Conservation (phyloP, 2,329 filamentous ascomycete species). For the Hortaea sp. region DNA sequence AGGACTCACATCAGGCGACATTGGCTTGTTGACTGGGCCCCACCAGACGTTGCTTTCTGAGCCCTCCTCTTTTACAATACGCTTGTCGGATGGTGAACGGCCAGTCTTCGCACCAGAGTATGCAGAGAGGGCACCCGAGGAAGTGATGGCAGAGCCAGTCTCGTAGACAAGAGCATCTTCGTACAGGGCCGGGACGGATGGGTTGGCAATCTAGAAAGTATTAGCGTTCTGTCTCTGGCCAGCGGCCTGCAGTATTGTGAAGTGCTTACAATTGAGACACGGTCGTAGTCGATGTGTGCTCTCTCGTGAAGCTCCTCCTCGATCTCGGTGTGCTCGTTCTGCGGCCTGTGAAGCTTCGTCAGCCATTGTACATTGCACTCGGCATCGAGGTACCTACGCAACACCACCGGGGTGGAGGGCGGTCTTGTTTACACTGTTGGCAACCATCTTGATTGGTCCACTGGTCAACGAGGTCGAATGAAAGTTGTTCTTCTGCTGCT, state of each 20-base stretch:
- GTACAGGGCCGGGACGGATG: constrained; percentile 89
- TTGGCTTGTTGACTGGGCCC: constrained; percentile 99
- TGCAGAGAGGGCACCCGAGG: constrained; percentile 85
- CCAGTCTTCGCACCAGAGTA: constrained; percentile 98
- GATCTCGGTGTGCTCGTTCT: constrained; percentile 85
- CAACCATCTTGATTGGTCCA: constrained; percentile 29
- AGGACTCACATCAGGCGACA: constrained; percentile 80
- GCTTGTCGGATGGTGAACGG: constrained; percentile 92
- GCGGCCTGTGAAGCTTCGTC: constrained; percentile 47
- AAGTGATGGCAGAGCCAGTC: constrained; percentile 64
- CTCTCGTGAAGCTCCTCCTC: constrained; percentile 96
- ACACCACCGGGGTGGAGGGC: constrained; percentile 84
- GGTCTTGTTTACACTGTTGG: constrained; percentile 71
- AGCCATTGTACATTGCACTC: constrained; percentile 2
- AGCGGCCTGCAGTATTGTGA: constrained; percentile 6
- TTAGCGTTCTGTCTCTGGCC: neutral
- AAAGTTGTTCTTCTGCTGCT: constrained; percentile 49
- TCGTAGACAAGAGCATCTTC: constrained; percentile 99
- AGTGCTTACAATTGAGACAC: constrained; percentile 79
- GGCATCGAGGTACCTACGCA: constrained; percentile 53
- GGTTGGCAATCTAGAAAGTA: constrained; percentile 61
- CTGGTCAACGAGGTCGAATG: constrained; percentile 46
- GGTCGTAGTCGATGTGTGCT: constrained; percentile 98
- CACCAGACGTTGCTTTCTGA: constrained; percentile 96
- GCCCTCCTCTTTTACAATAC: constrained; percentile 81